Evolutionary conservation across 345 rosid genomes (phyloP), one percentile per base, ranked within the genome.

Genomic region (Salix viminalis): DNA sequence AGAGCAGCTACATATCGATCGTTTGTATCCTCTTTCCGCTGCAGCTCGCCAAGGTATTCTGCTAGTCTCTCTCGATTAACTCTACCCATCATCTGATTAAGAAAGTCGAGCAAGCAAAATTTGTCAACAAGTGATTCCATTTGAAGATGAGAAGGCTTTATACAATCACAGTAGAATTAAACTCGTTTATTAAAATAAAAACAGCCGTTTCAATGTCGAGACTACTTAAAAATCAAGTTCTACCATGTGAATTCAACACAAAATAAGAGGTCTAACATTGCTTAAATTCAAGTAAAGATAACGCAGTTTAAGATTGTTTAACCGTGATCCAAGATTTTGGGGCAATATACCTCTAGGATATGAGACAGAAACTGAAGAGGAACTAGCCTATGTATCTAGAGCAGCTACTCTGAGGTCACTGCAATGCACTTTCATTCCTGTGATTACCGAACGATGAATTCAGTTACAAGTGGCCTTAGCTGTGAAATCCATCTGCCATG

Each of bases 1-100:
- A 95, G 72, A 52, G 97, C 99, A 76, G 99, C 99, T 12, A 91
- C 91, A 58, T 95, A 95, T 41, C 97, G 87, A 77, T 95, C 96
- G 58, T 93, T 95, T 11, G 99, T 95, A 76, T 95, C 91, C 83
- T 95, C 93, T 78, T 90, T 95, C 76, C 94, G 86, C 86, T 93
- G 86, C 77, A 95, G 84, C 86, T 95, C 98, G 60, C 94, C 91
- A 3, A 96, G 97, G 81, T 89, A 96, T 71, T 92, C 99, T 7
- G 93, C 97, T 71, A 96, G 83, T 77, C 99, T 85, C 82, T 93
- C 97, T 83, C 84, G 87, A 78, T 93, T 92, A 23, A 91, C 97
- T 87, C 85, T 89, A 52, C 94, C 97, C 98, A 96, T 90, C 97
- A 94, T 89, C 97, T 94, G 85, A 54, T 62, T 72, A 75, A 80